Evolutionary conservation across 2,329 filamentous ascomycete species (phyloP), one percentile per base, ranked within the genome.

Genomic region (Graphiopsis chlorocephala): DNA sequence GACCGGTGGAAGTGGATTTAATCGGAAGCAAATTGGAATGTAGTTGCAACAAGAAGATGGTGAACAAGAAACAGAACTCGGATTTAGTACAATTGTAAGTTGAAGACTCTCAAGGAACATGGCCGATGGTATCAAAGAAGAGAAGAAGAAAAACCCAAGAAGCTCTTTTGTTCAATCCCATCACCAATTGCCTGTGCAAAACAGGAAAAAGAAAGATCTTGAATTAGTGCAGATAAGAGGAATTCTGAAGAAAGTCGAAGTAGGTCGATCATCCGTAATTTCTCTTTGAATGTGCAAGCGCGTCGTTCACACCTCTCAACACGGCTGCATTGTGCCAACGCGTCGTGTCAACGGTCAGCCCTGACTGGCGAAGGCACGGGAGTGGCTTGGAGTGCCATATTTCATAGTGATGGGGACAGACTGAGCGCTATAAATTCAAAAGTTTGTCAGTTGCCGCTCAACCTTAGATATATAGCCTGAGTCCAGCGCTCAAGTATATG

Each of bases 301-400:
- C 12, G 38, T 45, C 38, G 38, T 42, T n/a, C 35, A 42, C 7
- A 15, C 3, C 17, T 20, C 1, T 42, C 8, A 3, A n/a, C 38
- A 20, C 17, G 8, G 17, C 7, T 20, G 38, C 38, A 4, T 2
- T 45, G 38, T 23, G 14, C 48, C 50, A 31, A 6, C 7, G n/a
- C 11, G 17, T n/a, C 4, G 28, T 53, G 26, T 17, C 26, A 6
- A 20, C 50, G 17, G 17, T 65, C 50, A 69, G 29, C 70, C 68
- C 67, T 70, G 70, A 55, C 70, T 71, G 48, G 70, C 70, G 58
- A 70, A 69, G 20, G 64, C 70, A 50, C 70, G 70, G 56, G 67
- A 67, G 50, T 71, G 70, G 42, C 64, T 68, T 31, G 68, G 68
- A 29, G 68, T 69, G 64, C 66, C 65, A 61, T 63, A 35, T 42